These are phyloP conservation scores for Metarhizium anisopliae DNA, from an alignment of 2,329 filamentous ascomycete genomes.

Conservation along the genomic window DNA sequence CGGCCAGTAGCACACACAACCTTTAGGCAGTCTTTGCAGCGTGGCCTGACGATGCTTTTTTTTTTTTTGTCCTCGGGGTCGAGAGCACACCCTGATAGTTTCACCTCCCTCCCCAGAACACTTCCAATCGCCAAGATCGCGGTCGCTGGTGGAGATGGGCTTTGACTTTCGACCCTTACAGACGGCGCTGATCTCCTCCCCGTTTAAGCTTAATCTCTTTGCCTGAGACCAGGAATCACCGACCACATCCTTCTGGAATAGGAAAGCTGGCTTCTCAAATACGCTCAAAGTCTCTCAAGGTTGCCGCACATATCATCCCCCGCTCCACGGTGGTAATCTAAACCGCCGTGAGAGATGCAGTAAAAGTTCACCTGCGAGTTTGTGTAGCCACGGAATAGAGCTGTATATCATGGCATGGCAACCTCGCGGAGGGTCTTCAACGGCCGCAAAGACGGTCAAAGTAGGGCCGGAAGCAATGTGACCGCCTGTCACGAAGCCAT, in stretches of 20 bases:
- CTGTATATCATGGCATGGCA: too few species aligned
- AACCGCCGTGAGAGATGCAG: neutral
- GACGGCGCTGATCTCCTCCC: neutral
- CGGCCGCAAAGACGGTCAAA: too few species aligned
- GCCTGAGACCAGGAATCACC: neutral
- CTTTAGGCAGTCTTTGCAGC: neutral
- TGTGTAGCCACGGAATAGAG: neutral
- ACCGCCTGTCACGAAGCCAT: too few species aligned
- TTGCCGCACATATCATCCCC: neutral
- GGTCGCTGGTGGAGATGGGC: neutral
- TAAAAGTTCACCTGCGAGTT: neutral
- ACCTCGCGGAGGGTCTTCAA: too few species aligned
- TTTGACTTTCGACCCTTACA: neutral
- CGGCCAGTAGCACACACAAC: neutral
- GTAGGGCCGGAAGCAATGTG: too few species aligned
- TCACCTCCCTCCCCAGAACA: neutral
- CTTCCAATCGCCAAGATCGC: neutral
- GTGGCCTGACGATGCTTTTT: too few species aligned
- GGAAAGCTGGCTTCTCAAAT: constrained; percentile 8
- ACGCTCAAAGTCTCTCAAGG: constrained; percentile 9
- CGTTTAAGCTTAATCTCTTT: neutral
- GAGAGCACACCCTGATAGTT: neutral
- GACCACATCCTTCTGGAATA: neutral
- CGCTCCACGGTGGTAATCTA: neutral
- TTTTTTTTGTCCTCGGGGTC: neutral